These are phyloP conservation scores for Forsythia suspensa DNA, from an alignment of 257 asterid species.

Conservation along the genomic window DNA sequence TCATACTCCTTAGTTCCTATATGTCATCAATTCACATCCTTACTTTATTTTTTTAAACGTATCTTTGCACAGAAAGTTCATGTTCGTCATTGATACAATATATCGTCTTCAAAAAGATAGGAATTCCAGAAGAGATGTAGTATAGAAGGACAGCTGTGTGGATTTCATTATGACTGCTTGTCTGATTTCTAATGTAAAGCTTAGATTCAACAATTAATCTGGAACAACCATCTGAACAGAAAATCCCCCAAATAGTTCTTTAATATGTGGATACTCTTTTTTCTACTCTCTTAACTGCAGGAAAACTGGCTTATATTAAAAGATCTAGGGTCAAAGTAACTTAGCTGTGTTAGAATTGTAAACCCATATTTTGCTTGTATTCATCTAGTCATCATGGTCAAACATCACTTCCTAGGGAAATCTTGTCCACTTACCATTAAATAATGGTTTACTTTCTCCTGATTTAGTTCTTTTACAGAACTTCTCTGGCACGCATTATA, in stretches of 20 bases:
- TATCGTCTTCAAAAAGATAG: not conserved
- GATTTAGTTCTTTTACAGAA: not conserved
- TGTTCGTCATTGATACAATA: not conserved
- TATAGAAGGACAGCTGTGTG: not conserved
- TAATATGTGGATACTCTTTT: not conserved
- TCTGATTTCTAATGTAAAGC: not conserved
- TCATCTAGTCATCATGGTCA: not conserved
- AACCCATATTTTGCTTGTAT: not conserved
- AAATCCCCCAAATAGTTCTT: not conserved
- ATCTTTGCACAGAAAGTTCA: not conserved
- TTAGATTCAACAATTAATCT: not conserved
- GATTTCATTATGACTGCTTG: not conserved
- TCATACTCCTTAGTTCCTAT: not conserved
- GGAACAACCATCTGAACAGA: not conserved
- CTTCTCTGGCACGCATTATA: not conserved
- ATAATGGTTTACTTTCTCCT: constrained; percentile 4
- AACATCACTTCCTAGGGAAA: not conserved
- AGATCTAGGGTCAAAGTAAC: constrained; percentile 10
- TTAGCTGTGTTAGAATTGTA: not conserved
- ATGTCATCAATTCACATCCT: not conserved
- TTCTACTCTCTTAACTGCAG: not conserved
- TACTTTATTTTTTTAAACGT: constrained; percentile 6
- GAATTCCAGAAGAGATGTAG: not conserved
- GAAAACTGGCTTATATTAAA: not conserved
- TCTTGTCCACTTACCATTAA: constrained; percentile 6